These are phyloP conservation scores for Hemerocallis citrina DNA, from an alignment of 106 monocot genomes.

Conservation along the genomic window DNA sequence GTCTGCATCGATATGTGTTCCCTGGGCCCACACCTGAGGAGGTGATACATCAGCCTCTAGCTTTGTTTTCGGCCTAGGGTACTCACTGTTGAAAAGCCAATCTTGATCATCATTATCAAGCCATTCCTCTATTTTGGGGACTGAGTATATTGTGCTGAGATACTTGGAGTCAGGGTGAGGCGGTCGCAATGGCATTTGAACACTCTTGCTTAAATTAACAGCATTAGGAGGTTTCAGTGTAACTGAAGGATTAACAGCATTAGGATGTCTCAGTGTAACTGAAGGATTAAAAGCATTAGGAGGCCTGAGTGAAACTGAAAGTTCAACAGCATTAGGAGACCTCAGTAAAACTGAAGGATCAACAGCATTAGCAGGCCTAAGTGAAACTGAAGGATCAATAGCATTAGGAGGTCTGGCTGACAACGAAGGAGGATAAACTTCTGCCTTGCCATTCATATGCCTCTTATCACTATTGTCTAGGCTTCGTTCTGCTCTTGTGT, in stretches of 20 bases:
- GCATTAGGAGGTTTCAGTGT: neutral
- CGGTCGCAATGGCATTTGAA: conserved; percentile 14
- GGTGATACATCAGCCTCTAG: conserved; percentile 1
- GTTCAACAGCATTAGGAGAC: neutral
- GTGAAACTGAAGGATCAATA: neutral
- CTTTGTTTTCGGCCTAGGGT: conserved; percentile 9
- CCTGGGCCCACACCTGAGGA: conserved; percentile 43
- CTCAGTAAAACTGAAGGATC: neutral
- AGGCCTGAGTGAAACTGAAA: neutral
- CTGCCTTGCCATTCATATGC: conserved; percentile 14
- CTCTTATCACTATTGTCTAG: too few species aligned
- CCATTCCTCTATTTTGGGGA: conserved; percentile 55
- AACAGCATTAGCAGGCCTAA: neutral
- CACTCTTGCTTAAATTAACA: neutral
- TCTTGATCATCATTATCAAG: conserved; percentile 33
- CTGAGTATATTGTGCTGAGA: conserved; percentile 27
- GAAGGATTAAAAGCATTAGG: neutral
- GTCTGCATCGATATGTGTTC: conserved; percentile 26
- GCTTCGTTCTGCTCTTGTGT: conserved; percentile 10
- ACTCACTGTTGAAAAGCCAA: conserved; percentile 39
- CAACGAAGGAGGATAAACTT: too few species aligned
- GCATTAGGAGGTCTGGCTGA: neutral
- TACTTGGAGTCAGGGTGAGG: conserved; percentile 60
- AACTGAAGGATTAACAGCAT: neutral
- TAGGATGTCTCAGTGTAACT: neutral